Percentiles rank a stretch among this genome's conserved stretches.
phyloP scores from a whole-genome alignment of 2,329 filamentous ascomycete genomes.

The Dryadomyces quercus-mongolicae region DNA sequence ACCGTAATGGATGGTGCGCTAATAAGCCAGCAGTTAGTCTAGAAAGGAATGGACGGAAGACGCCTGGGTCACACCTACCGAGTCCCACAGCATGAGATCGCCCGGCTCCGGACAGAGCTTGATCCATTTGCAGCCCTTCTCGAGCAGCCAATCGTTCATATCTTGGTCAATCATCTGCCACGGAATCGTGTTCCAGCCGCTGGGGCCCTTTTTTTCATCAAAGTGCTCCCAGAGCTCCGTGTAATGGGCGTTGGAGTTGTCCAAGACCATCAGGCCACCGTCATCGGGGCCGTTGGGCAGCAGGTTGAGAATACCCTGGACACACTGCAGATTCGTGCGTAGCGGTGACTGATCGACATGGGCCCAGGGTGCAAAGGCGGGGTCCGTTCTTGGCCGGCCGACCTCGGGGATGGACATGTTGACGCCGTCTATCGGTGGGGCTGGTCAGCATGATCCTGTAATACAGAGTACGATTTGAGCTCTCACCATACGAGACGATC shows the following conservation, averaged over 20 bases:
- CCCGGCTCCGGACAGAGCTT: slow-evolving; percentile 22
- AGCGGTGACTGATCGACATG: slow-evolving; percentile 7
- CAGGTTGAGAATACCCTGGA: slow-evolving; percentile 9
- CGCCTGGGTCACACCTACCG: not conserved
- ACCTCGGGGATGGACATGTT: slow-evolving; percentile 6
- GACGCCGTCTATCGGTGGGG: not conserved
- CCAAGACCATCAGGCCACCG: slow-evolving; percentile 3
- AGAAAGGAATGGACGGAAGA: not conserved
- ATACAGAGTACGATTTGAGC: too few relatives aligned
- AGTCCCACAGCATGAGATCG: slow-evolving; percentile 24
- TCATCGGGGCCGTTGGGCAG: slow-evolving; percentile 3
- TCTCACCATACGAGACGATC: not conserved
- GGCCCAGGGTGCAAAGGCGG: slow-evolving; percentile 1
- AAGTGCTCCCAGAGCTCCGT: slow-evolving; percentile 12
- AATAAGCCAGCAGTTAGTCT: too few relatives aligned
- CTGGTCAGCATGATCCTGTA: too few relatives aligned
- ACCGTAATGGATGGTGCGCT: slow-evolving; percentile 23
- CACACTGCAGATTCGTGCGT: slow-evolving; percentile 2
- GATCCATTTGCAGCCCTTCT: slow-evolving; percentile 8
- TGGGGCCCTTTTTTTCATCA: slow-evolving; percentile 3
- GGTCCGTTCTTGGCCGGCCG: not conserved
- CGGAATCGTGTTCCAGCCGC: slow-evolving; percentile 17
- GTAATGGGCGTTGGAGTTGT: not conserved
- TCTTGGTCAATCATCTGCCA: slow-evolving; percentile 9
- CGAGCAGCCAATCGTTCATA: slow-evolving; percentile 12